These are phyloP conservation scores for Triticum turgidum DNA, from an alignment of 176 grass and related monocot species.

Conservation along the genomic window DNA sequence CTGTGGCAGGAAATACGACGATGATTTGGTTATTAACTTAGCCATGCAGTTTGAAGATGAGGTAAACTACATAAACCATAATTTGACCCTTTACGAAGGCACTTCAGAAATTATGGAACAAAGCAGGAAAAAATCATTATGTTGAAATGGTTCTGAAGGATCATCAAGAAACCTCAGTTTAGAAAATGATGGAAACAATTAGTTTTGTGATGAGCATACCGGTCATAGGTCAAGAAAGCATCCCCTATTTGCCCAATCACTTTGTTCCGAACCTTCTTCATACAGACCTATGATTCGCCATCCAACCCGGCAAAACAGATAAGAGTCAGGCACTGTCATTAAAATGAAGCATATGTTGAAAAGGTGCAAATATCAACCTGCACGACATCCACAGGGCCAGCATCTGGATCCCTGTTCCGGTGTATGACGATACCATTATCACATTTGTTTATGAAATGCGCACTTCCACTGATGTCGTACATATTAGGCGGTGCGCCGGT, in stretches of 20 bases:
- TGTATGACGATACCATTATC: conserved; percentile 97
- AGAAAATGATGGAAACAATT: not conserved
- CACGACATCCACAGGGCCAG: conserved; percentile 69
- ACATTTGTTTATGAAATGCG: conserved; percentile 99
- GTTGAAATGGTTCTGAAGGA: not conserved
- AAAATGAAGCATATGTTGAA: not conserved
- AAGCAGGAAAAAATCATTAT: not conserved
- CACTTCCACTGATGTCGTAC: conserved; percentile 98
- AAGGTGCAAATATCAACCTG: conserved; percentile 46
- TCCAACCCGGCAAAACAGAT: not conserved
- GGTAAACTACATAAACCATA: not conserved
- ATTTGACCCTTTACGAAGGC: not conserved
- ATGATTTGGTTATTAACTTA: not conserved
- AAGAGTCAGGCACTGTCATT: not conserved
- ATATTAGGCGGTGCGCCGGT: conserved; percentile 70
- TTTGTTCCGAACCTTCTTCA: conserved; percentile 95
- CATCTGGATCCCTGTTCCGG: conserved; percentile 66
- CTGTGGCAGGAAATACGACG: conserved; percentile 26
- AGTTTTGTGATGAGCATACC: conserved; percentile 37
- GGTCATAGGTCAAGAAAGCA: conserved; percentile 76
- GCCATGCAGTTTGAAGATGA: not conserved
- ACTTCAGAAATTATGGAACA: not conserved
- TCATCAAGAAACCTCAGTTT: not conserved
- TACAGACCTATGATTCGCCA: conserved; percentile 60
- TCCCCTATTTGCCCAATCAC: conserved; percentile 87